phyloP scores from a whole-genome alignment of 345 rosid species.

The Toxicodendron radicans region DNA sequence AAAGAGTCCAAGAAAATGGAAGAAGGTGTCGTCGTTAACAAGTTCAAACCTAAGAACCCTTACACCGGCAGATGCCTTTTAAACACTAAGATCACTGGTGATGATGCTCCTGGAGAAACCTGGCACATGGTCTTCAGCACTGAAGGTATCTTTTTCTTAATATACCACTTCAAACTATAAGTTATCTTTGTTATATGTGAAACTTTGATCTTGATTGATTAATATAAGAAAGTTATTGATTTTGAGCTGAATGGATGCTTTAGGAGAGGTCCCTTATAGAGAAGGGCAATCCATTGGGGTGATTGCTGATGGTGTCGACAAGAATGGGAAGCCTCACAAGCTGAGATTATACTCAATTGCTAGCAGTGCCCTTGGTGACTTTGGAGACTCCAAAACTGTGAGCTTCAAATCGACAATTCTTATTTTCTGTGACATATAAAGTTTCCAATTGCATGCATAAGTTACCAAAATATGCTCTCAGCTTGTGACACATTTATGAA shows the following conservation, averaged over 20 bases:
- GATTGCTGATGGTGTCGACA: conserved; percentile 86
- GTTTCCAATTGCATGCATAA: not conserved
- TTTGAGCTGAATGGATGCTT: conserved; percentile 7
- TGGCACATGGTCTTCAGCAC: conserved; percentile 99
- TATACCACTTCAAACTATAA: not conserved
- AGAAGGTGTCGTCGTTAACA: conserved; percentile 87
- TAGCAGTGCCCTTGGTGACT: conserved; percentile 98
- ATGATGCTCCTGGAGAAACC: conserved; percentile 99
- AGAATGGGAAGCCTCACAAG: conserved; percentile 97
- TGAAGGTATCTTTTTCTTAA: conserved; percentile 48
- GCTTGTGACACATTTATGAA: too few species aligned
- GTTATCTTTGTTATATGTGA: not conserved
- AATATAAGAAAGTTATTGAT: not conserved
- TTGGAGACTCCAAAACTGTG: conserved; percentile 97
- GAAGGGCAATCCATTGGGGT: conserved; percentile 98
- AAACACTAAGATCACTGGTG: conserved; percentile 97
- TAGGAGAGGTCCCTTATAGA: conserved; percentile 95
- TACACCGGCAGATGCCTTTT: conserved; percentile 83
- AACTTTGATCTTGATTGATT: not conserved
- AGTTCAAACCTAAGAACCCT: conserved; percentile 90
- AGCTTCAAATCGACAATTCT: conserved; percentile 27
- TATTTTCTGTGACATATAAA: not conserved
- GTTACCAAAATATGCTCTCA: not conserved
- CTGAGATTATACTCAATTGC: conserved; percentile 95
- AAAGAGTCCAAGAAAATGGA: conserved; percentile 81